Evolutionary conservation across 2,329 filamentous ascomycete genomes (phyloP).

Genomic region (Helminthosporium solani): DNA sequence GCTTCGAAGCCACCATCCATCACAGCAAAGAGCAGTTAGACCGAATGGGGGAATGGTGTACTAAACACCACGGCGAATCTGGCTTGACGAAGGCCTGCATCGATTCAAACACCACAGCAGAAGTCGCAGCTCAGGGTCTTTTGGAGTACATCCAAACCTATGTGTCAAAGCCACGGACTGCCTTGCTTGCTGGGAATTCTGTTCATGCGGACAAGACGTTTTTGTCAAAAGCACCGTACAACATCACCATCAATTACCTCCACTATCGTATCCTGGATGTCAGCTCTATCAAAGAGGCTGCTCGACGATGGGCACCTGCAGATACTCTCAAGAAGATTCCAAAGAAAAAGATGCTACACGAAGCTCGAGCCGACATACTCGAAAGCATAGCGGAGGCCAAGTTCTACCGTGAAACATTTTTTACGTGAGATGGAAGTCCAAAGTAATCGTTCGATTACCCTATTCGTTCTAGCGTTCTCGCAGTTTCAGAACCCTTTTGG

Average conservation of each 20-base stretch:
- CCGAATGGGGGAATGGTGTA: slow-evolving; percentile 89
- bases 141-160: slow-evolving; percentile 74
- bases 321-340: slow-evolving; percentile 64
- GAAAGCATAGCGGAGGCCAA: slow-evolving; percentile 92
- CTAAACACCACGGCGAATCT: slow-evolving; percentile 72
- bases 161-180: slow-evolving; percentile 66
- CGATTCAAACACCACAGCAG: slow-evolving; percentile 68
- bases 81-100: slow-evolving; percentile 78
- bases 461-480: too few relatives aligned
- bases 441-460: too few relatives aligned
- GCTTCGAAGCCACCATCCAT: slow-evolving; percentile 80
- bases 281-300: slow-evolving; percentile 88
- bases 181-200: slow-evolving; percentile 84
- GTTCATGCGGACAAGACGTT: slow-evolving; percentile 90
- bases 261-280: slow-evolving; percentile 93
- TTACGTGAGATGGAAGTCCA: slow-evolving; percentile 37
- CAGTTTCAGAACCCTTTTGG: too few relatives aligned
- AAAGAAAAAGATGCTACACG: slow-evolving; percentile 72
- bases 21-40: slow-evolving; percentile 69
- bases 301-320: slow-evolving; percentile 72
- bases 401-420: slow-evolving; percentile 75
- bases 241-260: slow-evolving; percentile 69
- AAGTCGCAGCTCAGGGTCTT: slow-evolving; percentile 69
- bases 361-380: slow-evolving; percentile 84
- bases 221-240: slow-evolving; percentile 72